phyloP scores from a whole-genome alignment of 805 yeast species.

The Starmerella kuoi region DNA sequence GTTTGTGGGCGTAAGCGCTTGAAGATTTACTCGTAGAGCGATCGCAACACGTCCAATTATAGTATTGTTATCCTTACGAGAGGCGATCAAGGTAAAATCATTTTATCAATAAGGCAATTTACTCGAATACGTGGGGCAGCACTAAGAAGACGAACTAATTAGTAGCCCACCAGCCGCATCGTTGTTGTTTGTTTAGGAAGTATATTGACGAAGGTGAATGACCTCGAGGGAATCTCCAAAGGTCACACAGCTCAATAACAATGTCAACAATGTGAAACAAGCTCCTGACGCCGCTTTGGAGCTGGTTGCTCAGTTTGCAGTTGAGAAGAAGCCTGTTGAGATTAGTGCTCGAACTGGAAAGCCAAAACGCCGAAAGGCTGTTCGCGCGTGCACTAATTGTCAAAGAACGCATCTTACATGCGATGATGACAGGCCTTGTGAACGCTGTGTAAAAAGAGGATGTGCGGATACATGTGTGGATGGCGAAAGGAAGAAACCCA shows the following conservation, averaged over 20 bases:
- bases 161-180: no score
- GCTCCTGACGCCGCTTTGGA: not conserved
- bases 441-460: constrained; percentile 61
- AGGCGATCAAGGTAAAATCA: no score
- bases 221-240: not conserved
- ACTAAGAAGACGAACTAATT: no score
- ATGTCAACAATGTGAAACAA: not conserved
- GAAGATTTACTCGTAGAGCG: no score
- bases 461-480: constrained; percentile 63
- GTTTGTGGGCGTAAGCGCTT: no score
- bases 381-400: constrained; percentile 84
- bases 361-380: constrained; percentile 50
- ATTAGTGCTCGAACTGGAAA: constrained; percentile 28
- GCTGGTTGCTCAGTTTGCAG: not conserved
- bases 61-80: no score
- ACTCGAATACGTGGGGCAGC: no score
- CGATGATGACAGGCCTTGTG: constrained; percentile 73
- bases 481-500: constrained; percentile 67
- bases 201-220: no score
- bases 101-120: no score
- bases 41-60: no score
- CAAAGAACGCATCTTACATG: constrained; percentile 87
- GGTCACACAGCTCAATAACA: not conserved
- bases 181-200: no score
- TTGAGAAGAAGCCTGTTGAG: constrained; percentile 8